Evolutionary conservation across 2,329 filamentous ascomycete genomes (phyloP).

Genomic region (Lecanoromycetidae sp.): DNA sequence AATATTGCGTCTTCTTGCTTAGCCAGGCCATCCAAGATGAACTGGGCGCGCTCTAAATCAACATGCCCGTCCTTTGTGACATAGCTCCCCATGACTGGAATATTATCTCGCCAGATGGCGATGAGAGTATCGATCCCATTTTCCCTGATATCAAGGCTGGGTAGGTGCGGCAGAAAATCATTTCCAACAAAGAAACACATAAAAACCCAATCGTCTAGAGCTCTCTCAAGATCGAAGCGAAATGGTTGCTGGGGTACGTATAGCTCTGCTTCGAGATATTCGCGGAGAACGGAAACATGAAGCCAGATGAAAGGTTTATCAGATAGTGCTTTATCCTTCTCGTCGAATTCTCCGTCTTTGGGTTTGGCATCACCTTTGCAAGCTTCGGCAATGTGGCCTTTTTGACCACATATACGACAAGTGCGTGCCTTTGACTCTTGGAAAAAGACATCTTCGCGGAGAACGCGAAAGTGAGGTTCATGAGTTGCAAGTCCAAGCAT

Average conservation of each 20-base stretch:
- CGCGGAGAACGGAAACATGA: conserved; percentile 78
- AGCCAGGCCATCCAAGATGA: conserved; percentile 76
- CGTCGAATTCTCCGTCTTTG: conserved; percentile 67
- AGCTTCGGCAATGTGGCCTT: conserved; percentile 76
- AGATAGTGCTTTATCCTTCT: conserved; percentile 58
- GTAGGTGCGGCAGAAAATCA: conserved; percentile 92
- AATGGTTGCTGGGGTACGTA: conserved; percentile 72
- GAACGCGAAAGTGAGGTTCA: conserved; percentile 89
- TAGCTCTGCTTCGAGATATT: conserved; percentile 86
- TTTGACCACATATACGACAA: conserved; percentile 83
- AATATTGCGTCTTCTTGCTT: conserved; percentile 94
- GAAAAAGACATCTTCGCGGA: conserved; percentile 93
- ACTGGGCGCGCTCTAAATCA: conserved; percentile 72
- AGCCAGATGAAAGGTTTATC: conserved; percentile 98
- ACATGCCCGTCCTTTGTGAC: conserved; percentile 91
- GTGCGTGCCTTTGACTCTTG: conserved; percentile 71
- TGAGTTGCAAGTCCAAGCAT: conserved; percentile 96
- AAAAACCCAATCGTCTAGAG: conserved; percentile 96
- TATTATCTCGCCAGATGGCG: conserved; percentile 91
- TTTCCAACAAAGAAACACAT: conserved; percentile 99
- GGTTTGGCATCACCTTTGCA: conserved; percentile 70
- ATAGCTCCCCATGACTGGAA: conserved; percentile 86
- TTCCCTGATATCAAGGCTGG: conserved; percentile 93
- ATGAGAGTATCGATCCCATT: conserved; percentile 94
- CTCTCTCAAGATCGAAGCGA: conserved; percentile 82